Evolutionary conservation across 768 basidiomycete species (phyloP).

Genomic region (Pleurotus eryngii): DNA sequence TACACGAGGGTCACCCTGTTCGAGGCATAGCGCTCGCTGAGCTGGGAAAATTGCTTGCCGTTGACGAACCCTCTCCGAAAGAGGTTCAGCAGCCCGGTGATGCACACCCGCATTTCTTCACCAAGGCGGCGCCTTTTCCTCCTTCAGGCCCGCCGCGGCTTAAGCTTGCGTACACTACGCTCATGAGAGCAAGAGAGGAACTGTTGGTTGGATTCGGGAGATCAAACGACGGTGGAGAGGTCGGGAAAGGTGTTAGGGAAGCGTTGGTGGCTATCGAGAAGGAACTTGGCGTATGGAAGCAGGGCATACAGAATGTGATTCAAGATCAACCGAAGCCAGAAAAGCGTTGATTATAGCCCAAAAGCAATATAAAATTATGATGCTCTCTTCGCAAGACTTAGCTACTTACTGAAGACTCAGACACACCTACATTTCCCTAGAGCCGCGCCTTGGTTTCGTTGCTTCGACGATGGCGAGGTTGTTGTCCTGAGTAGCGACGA

Average conservation of each 20-base stretch:
- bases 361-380: background rate
- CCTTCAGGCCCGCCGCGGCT: constrained; percentile 67
- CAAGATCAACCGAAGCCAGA: constrained; percentile 33
- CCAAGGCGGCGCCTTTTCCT: constrained; percentile 40
- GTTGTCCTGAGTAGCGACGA: too few relatives aligned
- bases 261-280: constrained; percentile 60
- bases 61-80: constrained; percentile 59
- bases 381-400: too few relatives aligned
- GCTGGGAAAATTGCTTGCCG: constrained; percentile 75
- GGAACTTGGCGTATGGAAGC: constrained; percentile 70
- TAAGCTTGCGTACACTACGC: constrained; percentile 59
- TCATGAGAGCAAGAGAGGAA: constrained; percentile 59
- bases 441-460: too few relatives aligned
- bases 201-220: constrained; percentile 72
- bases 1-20: constrained; percentile 70
- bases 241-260: constrained; percentile 62
- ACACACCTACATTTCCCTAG: too few relatives aligned
- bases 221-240: constrained; percentile 66
- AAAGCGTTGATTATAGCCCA: background rate
- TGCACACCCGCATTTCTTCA: constrained; percentile 1
- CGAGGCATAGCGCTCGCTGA: constrained; percentile 75
- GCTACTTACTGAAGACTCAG: too few relatives aligned
- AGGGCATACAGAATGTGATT: constrained; percentile 55
- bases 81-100: constrained; percentile 9
- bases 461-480: too few relatives aligned